Base-by-base conservation (phyloP, 495 filamentous ascomycete species). In the Xylona heveae region DNA sequence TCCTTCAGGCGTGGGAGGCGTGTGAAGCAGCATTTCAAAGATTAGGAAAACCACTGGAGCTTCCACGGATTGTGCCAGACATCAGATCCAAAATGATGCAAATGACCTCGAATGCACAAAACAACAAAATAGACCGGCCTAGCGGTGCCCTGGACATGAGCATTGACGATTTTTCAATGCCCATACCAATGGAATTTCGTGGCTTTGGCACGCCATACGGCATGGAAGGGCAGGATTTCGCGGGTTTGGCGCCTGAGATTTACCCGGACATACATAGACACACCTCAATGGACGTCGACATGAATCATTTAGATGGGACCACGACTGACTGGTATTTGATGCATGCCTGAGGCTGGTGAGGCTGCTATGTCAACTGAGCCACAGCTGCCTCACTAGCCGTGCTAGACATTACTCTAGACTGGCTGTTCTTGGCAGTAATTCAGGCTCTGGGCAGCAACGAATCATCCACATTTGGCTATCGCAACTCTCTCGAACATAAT, bases 1-100 rank as follows among this genome's bases (percentile, higher is more conserved):
- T 68, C n/a, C 48, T 68, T 13, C 42, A 50, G 15, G 56, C 54
- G 10, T 68, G 62, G 64, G 50, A 56, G 7, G 49, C 44, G 5
- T 34, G 38, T 9, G 47, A 53, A 33, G 36, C 38, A 33, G 31
- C 28, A 12, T 36, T 30, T 24, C 42, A 25, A 19, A 35, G 45
- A 26, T 31, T 18, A 7, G 42, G 38, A 31, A 28, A 51, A 31
- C 19, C 43, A 5, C 20, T 47, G 19, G 24, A 20, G 14, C 35
- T 45, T 27, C 60, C 60, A 20, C 42, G 42, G 31, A 58, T 67
- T 38, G 52, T 67, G 17, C 42, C 34, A 10, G 31, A 25, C 8
- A 47, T 62, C n/a, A 48, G 34, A 46, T 30, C 46, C 4, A 45
- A 15, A 40, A 3, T 51, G 6, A 36, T 35, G 7, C 39, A 52